A percentile compares a stretch with the other conserved stretches of the same genome.
Evolutionary conservation across 2,329 filamentous ascomycete genomes (phyloP).

Genomic region (Aspergillus candidus): DNA sequence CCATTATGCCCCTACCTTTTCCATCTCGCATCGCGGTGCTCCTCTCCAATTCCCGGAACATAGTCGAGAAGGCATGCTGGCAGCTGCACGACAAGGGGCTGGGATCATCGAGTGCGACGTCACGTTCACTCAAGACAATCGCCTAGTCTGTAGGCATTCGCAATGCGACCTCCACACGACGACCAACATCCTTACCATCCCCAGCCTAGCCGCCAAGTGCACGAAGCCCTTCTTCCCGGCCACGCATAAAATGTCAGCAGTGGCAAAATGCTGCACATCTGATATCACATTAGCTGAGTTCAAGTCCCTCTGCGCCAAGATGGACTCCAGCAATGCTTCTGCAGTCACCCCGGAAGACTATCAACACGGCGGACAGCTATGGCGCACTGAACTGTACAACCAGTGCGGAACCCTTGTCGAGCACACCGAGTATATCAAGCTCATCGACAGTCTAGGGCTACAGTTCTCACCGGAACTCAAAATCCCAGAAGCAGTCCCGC

Average conservation of each 20-base stretch:
- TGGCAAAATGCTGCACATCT: slow-evolving; percentile 15
- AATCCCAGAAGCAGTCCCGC: slow-evolving; percentile 12
- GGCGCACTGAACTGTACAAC: slow-evolving; percentile 14
- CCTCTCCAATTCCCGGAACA: slow-evolving; percentile 16
- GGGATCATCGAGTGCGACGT: slow-evolving; percentile 17
- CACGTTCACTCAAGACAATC: slow-evolving; percentile 13
- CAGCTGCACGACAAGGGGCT: slow-evolving; percentile 15
- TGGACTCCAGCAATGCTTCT: slow-evolving; percentile 14
- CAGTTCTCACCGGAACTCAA: slow-evolving; percentile 17
- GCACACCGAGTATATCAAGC: slow-evolving; percentile 14
- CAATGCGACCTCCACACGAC: slow-evolving; percentile 18
- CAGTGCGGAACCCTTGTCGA: slow-evolving; percentile 13
- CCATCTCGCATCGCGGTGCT: slow-evolving; percentile 16
- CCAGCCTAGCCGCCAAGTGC: slow-evolving; percentile 15
- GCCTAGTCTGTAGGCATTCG: slow-evolving; percentile 17
- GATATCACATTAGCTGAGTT: slow-evolving; percentile 17
- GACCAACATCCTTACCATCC: slow-evolving; percentile 16
- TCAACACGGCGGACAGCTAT: slow-evolving; percentile 13
- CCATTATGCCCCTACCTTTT: slow-evolving; percentile 8
- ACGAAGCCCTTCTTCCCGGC: slow-evolving; percentile 14
- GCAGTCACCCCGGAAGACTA: slow-evolving; percentile 16
- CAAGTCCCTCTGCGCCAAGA: slow-evolving; percentile 16
- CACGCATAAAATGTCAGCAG: slow-evolving; percentile 3
- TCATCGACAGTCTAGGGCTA: slow-evolving; percentile 13
- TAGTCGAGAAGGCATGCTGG: slow-evolving; percentile 13